Evolutionary conservation across 768 basidiomycete genomes (phyloP).

Genomic region (Trametes cingulata): DNA sequence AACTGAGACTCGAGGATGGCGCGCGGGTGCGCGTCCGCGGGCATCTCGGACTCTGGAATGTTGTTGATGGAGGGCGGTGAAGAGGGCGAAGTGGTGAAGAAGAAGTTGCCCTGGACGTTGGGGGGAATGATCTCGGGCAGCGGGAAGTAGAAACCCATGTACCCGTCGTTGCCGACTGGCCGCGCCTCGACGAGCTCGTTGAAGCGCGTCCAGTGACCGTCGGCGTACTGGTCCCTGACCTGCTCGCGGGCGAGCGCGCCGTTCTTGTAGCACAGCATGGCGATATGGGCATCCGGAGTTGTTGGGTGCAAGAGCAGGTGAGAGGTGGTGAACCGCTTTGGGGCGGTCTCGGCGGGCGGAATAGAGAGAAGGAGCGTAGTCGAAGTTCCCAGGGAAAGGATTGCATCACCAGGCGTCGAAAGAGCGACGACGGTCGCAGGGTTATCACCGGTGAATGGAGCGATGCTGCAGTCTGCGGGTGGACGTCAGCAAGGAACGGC

Average conservation of each 20-base stretch:
- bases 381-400: slow-evolving; percentile 86
- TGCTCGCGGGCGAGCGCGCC: slow-evolving; percentile 81
- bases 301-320: slow-evolving; percentile 76
- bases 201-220: slow-evolving; percentile 65
- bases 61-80: slow-evolving; percentile 4
- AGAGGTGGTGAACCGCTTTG: slow-evolving; percentile 71
- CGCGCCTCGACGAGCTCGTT: slow-evolving; percentile 61
- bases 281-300: slow-evolving; percentile 62
- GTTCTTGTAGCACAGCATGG: slow-evolving; percentile 93
- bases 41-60: slow-evolving; percentile 36
- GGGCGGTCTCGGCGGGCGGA: slow-evolving; percentile 61
- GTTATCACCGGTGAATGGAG: slow-evolving; percentile 90
- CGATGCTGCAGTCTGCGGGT: slow-evolving; percentile 66
- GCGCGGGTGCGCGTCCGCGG: slow-evolving; percentile 57
- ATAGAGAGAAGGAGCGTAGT: slow-evolving; percentile 83
- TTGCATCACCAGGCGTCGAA: slow-evolving; percentile 75
- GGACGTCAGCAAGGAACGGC: not conserved
- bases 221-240: slow-evolving; percentile 65
- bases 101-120: slow-evolving; percentile 69
- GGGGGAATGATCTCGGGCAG: slow-evolving; percentile 88
- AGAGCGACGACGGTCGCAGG: slow-evolving; percentile 79
- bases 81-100: slow-evolving; percentile 47
- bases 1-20: slow-evolving; percentile 86
- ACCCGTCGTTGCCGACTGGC: slow-evolving; percentile 58
- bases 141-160: slow-evolving; percentile 77